Conservation (phyloP, 495 filamentous ascomycete species). For the Beverwykella pulmonaria region DNA sequence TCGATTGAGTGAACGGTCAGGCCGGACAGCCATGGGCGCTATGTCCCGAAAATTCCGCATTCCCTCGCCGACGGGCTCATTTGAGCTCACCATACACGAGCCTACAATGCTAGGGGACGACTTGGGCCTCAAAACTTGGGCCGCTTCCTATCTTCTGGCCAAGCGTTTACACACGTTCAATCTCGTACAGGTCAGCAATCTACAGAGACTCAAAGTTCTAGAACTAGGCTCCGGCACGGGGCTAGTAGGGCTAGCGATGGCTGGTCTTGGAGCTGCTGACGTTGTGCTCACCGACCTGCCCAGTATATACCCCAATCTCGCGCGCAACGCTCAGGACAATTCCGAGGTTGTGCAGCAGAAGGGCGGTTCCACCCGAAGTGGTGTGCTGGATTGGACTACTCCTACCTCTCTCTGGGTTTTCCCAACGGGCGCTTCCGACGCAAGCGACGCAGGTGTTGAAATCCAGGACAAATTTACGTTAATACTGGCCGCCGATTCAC, state of each 20-base stretch:
- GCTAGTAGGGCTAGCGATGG: constrained; percentile 59
- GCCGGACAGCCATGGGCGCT: constrained; percentile 78
- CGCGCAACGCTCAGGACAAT: constrained; percentile 62
- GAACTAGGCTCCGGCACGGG: constrained; percentile 70
- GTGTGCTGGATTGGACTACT: constrained; percentile 69
- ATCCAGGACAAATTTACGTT: constrained; percentile 52
- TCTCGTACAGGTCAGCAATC: constrained; percentile 12
- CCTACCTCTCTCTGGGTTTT: constrained; percentile 30
- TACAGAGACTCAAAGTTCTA: constrained; percentile 48
- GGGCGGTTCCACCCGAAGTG: constrained; percentile 49
- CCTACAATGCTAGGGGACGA: constrained; percentile 85
- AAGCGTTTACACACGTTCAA: constrained; percentile 64
- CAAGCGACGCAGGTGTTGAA: constrained; percentile 23
- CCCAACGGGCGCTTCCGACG: not conserved
- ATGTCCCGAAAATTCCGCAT: constrained; percentile 76
- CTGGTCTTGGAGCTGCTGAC: constrained; percentile 41
- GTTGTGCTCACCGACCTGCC: constrained; percentile 70
- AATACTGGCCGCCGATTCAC: constrained; percentile 70
- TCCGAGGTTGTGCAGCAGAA: constrained; percentile 24
- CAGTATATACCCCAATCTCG: constrained; percentile 69
- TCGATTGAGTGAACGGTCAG: constrained; percentile 80
- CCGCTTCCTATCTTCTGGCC: constrained; percentile 82
- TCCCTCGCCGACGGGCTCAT: constrained; percentile 46
- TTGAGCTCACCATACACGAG: constrained; percentile 75
- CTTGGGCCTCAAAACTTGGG: constrained; percentile 91